Base-by-base conservation (phyloP, 306 rosid species). In the Corylus americana region DNA sequence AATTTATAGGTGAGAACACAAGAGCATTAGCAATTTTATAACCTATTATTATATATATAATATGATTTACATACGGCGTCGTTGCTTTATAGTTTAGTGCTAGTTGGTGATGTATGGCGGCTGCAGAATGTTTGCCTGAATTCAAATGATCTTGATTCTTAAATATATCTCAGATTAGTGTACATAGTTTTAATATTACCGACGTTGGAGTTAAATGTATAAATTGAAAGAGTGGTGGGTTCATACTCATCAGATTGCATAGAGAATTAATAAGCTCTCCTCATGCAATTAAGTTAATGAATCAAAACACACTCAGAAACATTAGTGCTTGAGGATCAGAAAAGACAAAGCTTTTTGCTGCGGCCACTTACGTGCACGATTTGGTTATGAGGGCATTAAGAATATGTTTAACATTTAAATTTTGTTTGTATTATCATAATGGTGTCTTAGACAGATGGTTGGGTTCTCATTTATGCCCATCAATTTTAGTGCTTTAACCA, bases 241-340 rank as follows among this genome's bases (percentile, higher is more conserved):
- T 55, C 62, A 29, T 80, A 20, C 51, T 74, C 74, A 80, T 80
- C 79, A 27, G 67, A 64, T 42, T 42, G 69, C 18, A 77, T 58
- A 55, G 27, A 42, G 25, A 8, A 25, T 42, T 11, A 55, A 10
- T 42, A 42, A 42, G 45, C 45, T 42, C 8, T 66, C 25, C 22
- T 35, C n/a, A 27, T 49, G n/a, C 27, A 42, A 42, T 6, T 6
- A 77, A n/a, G 50, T 78, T 55, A 55, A 78, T 78, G 70, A 42
- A 68, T 78, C 55, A 39, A 42, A 39, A 42, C 75, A 77, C n/a
- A 44, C 8, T 13, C n/a, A 54, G 17, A 25, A 37, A 44, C 48
- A 7, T 37, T 59, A 59, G 66, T 59, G 66, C 16, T n/a, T 20
- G 35, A 20, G 66, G 66, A 31, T 3, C 35, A 1, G 35, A 59